phyloP scores from a whole-genome alignment of 2,329 filamentous ascomycete species.

The Pseudogymnoascus sp. region DNA sequence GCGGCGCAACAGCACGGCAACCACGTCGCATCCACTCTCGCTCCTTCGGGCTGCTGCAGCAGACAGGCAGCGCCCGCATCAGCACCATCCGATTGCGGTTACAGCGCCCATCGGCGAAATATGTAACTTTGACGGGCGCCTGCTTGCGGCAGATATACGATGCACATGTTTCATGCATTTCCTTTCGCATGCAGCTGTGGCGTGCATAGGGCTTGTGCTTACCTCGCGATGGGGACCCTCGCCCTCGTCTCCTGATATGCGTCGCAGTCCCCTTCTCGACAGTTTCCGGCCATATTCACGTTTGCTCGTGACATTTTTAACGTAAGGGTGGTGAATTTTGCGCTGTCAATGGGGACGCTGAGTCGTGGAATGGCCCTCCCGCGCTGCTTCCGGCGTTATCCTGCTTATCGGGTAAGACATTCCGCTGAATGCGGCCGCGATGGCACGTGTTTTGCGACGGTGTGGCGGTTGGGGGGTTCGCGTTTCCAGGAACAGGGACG shows the following conservation, averaged over 20 bases:
- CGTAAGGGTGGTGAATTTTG: background rate
- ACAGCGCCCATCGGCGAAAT: background rate
- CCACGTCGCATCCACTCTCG: conserved; percentile 2
- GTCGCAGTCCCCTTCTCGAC: background rate
- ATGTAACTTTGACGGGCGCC: background rate
- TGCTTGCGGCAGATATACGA: conserved; percentile 6
- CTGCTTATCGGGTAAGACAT: conserved; percentile 5
- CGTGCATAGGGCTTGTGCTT: background rate
- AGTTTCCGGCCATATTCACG: background rate
- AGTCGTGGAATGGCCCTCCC: conserved; percentile 6
- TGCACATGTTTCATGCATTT: conserved; percentile 7
- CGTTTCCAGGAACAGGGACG: conserved; percentile 1
- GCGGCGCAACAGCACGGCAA: background rate
- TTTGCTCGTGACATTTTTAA: background rate
- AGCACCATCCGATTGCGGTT: background rate
- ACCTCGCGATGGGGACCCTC: background rate
- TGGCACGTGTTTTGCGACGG: background rate
- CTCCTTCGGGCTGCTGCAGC: background rate
- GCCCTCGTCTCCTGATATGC: background rate
- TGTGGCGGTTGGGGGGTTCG: background rate
- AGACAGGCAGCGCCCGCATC: background rate
- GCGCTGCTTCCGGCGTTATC: conserved; percentile 7
- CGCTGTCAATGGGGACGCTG: background rate
- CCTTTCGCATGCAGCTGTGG: conserved; percentile 3
- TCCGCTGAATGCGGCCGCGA: background rate